Evolutionary conservation across 345 rosid species (phyloP).

Genomic region (Ceriops tagal): DNA sequence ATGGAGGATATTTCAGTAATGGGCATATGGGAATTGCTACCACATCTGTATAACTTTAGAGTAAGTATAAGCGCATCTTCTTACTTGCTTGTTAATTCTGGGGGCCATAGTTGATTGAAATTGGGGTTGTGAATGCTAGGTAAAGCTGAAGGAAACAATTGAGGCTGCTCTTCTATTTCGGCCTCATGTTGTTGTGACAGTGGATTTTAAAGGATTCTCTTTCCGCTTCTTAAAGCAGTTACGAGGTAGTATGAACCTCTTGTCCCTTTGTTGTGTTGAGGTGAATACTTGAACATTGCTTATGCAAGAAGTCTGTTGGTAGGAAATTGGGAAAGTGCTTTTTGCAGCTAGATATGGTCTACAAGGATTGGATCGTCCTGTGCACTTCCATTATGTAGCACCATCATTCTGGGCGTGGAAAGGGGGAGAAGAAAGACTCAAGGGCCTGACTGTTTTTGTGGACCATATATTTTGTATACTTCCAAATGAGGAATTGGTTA

Average conservation of each 20-base stretch:
- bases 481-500: slow-evolving; percentile 64
- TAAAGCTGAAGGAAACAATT: slow-evolving; percentile 58
- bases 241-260: slow-evolving; percentile 42
- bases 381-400: slow-evolving; percentile 85
- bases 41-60: slow-evolving; percentile 68
- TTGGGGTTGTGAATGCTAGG: slow-evolving; percentile 37
- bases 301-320: slow-evolving; percentile 30
- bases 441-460: slow-evolving; percentile 57
- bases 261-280: slow-evolving; percentile 16
- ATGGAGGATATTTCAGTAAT: slow-evolving; percentile 90
- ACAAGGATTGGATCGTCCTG: slow-evolving; percentile 32
- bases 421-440: slow-evolving; percentile 85
- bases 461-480: slow-evolving; percentile 93
- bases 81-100: neutral
- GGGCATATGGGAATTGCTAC: slow-evolving; percentile 89
- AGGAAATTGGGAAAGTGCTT: slow-evolving; percentile 45
- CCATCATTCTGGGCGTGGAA: slow-evolving; percentile 99
- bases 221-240: slow-evolving; percentile 75
- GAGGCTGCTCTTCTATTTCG: slow-evolving; percentile 63
- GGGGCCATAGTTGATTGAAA: neutral
- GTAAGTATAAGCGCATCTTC: slow-evolving; percentile 39
- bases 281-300: slow-evolving; percentile 17
- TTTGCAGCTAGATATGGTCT: slow-evolving; percentile 74
- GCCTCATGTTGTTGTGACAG: slow-evolving; percentile 87
- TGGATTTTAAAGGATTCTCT: slow-evolving; percentile 94